Evolutionary conservation across 768 basidiomycete genomes (phyloP).

Genomic region (Suillus fuscotomentosus): DNA sequence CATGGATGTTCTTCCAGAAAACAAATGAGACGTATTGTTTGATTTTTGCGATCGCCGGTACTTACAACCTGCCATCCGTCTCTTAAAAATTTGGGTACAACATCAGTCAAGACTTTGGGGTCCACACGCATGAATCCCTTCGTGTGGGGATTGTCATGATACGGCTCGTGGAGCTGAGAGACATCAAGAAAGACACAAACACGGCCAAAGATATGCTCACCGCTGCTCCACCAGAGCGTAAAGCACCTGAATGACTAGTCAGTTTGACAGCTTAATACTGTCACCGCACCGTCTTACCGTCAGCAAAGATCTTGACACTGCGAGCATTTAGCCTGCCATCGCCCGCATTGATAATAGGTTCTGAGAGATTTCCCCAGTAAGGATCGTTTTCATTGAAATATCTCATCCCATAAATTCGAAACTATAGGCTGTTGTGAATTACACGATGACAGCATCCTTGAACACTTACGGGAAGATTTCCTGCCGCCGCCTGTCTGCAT

Average conservation of each 20-base stretch:
- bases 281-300: constrained; percentile 27
- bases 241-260: constrained; percentile 57
- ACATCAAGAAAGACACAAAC: not conserved
- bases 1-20: constrained; percentile 71
- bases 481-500: constrained; percentile 57
- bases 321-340: constrained; percentile 68
- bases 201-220: constrained; percentile 36
- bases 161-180: constrained; percentile 72
- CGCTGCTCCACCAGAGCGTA: constrained; percentile 89
- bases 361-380: constrained; percentile 72
- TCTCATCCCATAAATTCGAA: constrained; percentile 78
- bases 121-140: constrained; percentile 77
- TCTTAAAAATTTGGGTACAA: constrained; percentile 67
- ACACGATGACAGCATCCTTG: constrained; percentile 8
- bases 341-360: constrained; percentile 52
- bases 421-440: constrained; percentile 36
- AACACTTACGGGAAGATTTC: constrained; percentile 55
- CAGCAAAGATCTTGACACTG: constrained; percentile 79
- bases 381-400: constrained; percentile 62
- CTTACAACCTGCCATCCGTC: constrained; percentile 92
- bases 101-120: constrained; percentile 55
- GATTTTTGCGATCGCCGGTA: constrained; percentile 7
- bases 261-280: not conserved
- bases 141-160: constrained; percentile 73
- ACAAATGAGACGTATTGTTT: not conserved